A percentile compares a stretch with the other conserved stretches of the same genome.
These are phyloP conservation scores for Cryptosporidium ryanae DNA, from an alignment of 169 alveolate species.

Conservation along the genomic window DNA sequence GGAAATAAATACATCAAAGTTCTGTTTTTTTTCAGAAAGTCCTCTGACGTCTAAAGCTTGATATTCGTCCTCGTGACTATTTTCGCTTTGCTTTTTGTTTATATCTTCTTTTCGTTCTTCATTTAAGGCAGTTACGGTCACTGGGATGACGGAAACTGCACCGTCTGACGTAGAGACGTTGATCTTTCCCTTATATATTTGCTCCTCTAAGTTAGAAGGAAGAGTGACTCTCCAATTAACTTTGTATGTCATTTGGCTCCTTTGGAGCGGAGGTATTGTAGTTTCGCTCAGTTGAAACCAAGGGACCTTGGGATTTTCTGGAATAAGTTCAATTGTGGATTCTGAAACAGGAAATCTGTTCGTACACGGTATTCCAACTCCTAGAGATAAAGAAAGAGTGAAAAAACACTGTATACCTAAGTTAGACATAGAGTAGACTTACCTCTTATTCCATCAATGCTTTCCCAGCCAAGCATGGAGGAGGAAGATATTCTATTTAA, in stretches of 20 bases:
- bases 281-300: constrained; percentile 65
- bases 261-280: constrained; percentile 57
- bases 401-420: background rate
- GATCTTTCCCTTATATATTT: constrained; percentile 38
- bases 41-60: too few relatives aligned
- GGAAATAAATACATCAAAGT: too few relatives aligned
- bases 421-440: background rate
- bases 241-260: constrained; percentile 37
- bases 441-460: constrained; percentile 69
- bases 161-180: constrained; percentile 66
- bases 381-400: background rate
- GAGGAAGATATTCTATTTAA: constrained; percentile 17
- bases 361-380: constrained; percentile 70
- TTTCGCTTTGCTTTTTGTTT: too few relatives aligned
- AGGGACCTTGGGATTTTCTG: constrained; percentile 63
- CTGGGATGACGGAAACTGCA: constrained; percentile 57
- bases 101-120: background rate
- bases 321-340: constrained; percentile 42
- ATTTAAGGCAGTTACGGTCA: constrained; percentile 13
- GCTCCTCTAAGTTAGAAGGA: background rate
- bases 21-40: too few relatives aligned
- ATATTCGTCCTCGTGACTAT: too few relatives aligned
- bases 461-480: constrained; percentile 72
- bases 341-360: constrained; percentile 46
- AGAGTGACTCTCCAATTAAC: constrained; percentile 43